Percentiles rank a stretch among this genome's conserved stretches.
These are phyloP conservation scores for Xylariomycetidae sp. DNA, from an alignment of 2,329 filamentous ascomycete genomes.

Conservation along the genomic window DNA sequence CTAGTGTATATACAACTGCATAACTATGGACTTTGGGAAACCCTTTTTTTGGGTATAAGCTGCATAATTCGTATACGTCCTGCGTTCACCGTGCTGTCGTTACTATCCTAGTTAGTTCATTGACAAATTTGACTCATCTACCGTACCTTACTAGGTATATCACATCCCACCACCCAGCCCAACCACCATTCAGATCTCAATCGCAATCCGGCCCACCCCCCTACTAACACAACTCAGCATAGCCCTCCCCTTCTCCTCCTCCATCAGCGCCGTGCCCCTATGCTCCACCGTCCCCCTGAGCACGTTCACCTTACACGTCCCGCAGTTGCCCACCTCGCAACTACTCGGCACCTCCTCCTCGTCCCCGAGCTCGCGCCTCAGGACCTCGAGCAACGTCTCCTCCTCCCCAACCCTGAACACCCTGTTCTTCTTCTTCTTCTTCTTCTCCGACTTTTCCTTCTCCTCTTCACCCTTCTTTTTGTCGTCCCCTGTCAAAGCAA, in stretches of 20 bases:
- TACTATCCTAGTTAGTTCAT: no score
- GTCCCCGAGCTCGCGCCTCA: slow-evolving; percentile 36
- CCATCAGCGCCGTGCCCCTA: slow-evolving; percentile 41
- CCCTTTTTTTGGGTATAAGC: no score
- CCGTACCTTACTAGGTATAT: no score
- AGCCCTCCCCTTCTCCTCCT: slow-evolving; percentile 37
- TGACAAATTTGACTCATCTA: no score
- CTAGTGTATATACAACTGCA: no score
- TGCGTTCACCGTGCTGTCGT: no score
- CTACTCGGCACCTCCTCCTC: slow-evolving; percentile 40
- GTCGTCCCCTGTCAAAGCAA: slow-evolving; percentile 19
- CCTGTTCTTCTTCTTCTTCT: slow-evolving; percentile 20
- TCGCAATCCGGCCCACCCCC: slow-evolving; percentile 42
- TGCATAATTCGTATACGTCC: no score
- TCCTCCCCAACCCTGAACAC: slow-evolving; percentile 42
- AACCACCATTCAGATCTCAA: slow-evolving; percentile 40
- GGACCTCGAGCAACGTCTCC: slow-evolving; percentile 45
- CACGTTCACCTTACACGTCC: slow-evolving; percentile 44
- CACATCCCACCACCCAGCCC: no score
- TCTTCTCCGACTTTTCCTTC: slow-evolving; percentile 43
- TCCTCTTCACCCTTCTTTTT: slow-evolving; percentile 32
- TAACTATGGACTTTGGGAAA: no score
- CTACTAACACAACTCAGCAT: slow-evolving; percentile 52
- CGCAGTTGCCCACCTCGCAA: slow-evolving; percentile 52
- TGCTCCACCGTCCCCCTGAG: slow-evolving; percentile 42